Base-by-base conservation (phyloP, 2,329 filamentous ascomycete species). In the Pezicula rhizophila region DNA sequence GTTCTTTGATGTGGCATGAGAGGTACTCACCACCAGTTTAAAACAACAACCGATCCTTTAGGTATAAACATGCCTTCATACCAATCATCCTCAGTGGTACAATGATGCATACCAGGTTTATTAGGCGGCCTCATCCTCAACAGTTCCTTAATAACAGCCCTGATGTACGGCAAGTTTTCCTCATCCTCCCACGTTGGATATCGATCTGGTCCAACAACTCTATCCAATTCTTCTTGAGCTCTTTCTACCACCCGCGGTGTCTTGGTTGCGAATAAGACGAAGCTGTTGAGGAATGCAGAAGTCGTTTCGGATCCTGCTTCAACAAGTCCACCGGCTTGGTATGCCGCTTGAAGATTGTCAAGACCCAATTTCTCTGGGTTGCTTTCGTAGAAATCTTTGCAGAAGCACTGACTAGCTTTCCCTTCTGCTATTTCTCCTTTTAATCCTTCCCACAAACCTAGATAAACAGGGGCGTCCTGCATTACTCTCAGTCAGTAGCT, bases 241-340 rank as follows among this genome's bases (percentile, higher is more conserved):
- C 62, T 68, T 34, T 55, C 53, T 40, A 66, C 63, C 8, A 67
- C 63, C 5, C 67, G 52, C 1, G 64, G 66, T 1, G 69, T 73
- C 23, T 62, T 54, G 8, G 61, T 54, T 61, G 67, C 68, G 3
- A 68, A 69, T 26, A 66, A 58, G 8, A 67, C 55, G 52, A 67
- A 70, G 3, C 47, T 54, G 11, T 61, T 55, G 10, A 68, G 49
- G 1, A 57, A 58, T 5, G 62, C 49, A 12, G 56, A 52, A 2
- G 62, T 63, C 0, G 67, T 68, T 49, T 70, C 68, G 2, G 61
- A 55, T 4, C 59, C 61, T 7, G 58, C 61, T 12, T 70, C 72
- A n/a, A 74, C 74, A 0, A 72, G 66, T 0, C 70, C 69, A 4
- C 71, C 72, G 0, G 70, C 69, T 0, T 69, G 63, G 37, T 74